Conservation (phyloP, 345 rosid species). For the Acer campestre region DNA sequence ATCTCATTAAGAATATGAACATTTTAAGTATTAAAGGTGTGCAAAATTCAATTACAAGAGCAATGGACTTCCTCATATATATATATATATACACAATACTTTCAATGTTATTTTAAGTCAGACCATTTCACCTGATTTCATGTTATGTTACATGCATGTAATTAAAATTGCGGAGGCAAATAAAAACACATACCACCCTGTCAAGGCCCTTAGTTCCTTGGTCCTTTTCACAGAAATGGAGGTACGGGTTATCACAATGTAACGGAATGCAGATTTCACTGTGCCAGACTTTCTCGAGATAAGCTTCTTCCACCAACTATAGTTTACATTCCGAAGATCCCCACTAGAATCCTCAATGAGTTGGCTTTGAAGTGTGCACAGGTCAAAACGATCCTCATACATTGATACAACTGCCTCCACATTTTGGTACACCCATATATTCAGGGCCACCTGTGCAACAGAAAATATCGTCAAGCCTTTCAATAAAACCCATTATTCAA, state of each 20-base stretch:
- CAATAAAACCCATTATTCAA: neutral
- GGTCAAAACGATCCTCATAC: conserved; percentile 93
- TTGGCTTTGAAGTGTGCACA: conserved; percentile 56
- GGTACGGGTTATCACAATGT: conserved; percentile 50
- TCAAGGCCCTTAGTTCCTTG: conserved; percentile 81
- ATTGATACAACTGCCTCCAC: conserved; percentile 82
- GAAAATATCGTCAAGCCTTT: neutral
- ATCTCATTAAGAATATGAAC: neutral
- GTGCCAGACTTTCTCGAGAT: conserved; percentile 38
- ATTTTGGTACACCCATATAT: conserved; percentile 90
- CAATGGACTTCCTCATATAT: neutral
- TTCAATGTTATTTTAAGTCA: neutral
- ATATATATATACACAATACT: neutral
- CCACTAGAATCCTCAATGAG: conserved; percentile 41
- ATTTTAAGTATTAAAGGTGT: neutral
- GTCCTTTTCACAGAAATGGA: conserved; percentile 78
- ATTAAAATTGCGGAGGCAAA: conserved; percentile 18
- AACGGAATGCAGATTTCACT: conserved; percentile 36
- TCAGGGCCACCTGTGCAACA: conserved; percentile 67
- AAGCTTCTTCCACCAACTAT: conserved; percentile 72
- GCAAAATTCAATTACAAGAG: conserved; percentile 3
- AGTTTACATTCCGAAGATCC: conserved; percentile 37
- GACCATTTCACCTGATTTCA: conserved; percentile 6
- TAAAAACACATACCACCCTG: conserved; percentile 70
- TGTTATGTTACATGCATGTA: conserved; percentile 13